Evolutionary conservation across 768 basidiomycete genomes (phyloP), one percentile per base, ranked within the genome.

Genomic region (Kwoniella dejecticola): DNA sequence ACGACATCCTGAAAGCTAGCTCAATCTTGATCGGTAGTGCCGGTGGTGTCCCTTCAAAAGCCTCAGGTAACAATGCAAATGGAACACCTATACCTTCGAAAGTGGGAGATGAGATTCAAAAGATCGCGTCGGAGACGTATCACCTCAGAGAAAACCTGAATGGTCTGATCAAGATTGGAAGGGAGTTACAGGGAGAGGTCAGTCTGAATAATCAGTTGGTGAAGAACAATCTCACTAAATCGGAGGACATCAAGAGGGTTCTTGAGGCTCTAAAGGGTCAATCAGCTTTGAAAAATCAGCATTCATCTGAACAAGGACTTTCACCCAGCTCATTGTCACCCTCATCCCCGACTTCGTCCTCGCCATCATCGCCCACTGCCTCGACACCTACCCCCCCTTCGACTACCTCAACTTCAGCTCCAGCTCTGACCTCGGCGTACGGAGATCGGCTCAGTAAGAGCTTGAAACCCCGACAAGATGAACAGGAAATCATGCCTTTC

Each of bases 401-500:
- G 15, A 7, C 7, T 11, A 8, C 41, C 5, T 19, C 41, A 42
- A 8, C 36, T 38, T 42, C 41, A 42, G 41, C 17, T 8, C 19
- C 41, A 8, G 6, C 17, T 42, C 7, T 36, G 33, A 36, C 7
- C 7, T 36, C 33, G 33, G 33, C 33, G 15, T n/a, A 42, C 7
- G 17, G 7, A 11, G 19, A 42, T 42, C 11, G 17, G 19, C 19
- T 42, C 10, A 42, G 11, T 12, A 7, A n/a, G 6, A 42, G 17
- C 17, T 6, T 42, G 5, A 42, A 19, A 7, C 19, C 5, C 10
- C 7, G 23, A 26, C 19, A 15, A 0, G 40, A 29, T 4, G 26
- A 48, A 6, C 1, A 45, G 19, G 46, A 57, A 17, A 31, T 57
- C 12, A 57, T 57, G 56, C 56, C 56, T 7, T 12, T 57, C 17